Base-by-base conservation (phyloP, 192 early-diverging fungal species). In the Haplosporangium gracile region DNA sequence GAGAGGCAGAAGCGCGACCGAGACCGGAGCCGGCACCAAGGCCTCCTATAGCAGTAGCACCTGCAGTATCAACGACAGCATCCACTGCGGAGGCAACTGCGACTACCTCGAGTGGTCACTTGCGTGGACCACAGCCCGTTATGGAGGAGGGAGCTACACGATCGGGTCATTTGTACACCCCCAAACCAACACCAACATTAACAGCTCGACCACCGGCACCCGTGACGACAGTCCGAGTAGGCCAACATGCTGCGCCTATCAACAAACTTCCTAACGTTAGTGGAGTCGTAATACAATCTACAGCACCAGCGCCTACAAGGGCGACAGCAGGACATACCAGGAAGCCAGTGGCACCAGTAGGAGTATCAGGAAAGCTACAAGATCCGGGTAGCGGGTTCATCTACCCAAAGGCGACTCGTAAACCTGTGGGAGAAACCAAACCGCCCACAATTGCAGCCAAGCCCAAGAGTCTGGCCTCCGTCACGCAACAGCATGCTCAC, bases 331-430 rank as follows among this genome's bases (percentile, higher is more conserved):
- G 42, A 51, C 20, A 49, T 32, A 11, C 6, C 72, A 73, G n/a
- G 42, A 74, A 74, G 16, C 11, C 60, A 29, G 32, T 16, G 2
- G 47, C 20, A 8, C 73, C 51, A 60, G 57, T 16, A 10, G 63
- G 45, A 29, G 75, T 29, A n/a, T 1, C 32, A 75, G 47, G 39
- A 1, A 32, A 47, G 8, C 32, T 22, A 42, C 39, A 55, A 32
- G 42, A 53, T 32, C 11, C 47, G 2, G 45, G 57, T 4, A 76
- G 68, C 40, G 84, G 84, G 16, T 86, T 86, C 38, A 51, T 81
- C 16, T 86, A 86, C 42, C 84, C 84, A 5, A 80, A 81, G 22
- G 76, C 84, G 29, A 71, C 71, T 4, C 84, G 84, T 7, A 86
- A 86, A 40, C 84, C 84, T 22, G 79, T 86, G 16, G 32, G 53